Evolutionary conservation across 257 asterid genomes (phyloP).

Genomic region (Nicotiana noctiflora): DNA sequence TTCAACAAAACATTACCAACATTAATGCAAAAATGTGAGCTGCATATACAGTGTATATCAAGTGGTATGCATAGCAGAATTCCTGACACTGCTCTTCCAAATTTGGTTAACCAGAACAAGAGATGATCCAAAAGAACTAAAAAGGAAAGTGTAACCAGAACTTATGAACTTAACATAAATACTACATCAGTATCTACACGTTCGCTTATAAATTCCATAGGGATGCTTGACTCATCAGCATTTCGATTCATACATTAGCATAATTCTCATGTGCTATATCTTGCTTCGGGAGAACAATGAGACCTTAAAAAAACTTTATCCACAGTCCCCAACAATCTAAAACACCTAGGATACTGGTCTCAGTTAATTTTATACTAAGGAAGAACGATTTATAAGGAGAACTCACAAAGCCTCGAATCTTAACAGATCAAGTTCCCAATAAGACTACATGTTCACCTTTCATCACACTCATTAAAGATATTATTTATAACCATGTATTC

Average conservation of each 20-base stretch:
- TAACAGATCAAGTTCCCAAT: not conserved
- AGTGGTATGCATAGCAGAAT: not conserved
- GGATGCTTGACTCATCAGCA: not conserved
- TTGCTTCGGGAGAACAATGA: not conserved
- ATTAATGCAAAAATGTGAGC: not conserved
- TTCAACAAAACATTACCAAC: not conserved
- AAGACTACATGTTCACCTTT: not conserved
- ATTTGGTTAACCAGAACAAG: not conserved
- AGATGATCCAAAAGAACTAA: not conserved
- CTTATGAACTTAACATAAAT: not conserved
- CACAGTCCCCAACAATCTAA: not conserved
- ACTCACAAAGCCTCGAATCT: not conserved
- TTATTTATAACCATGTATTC: not conserved
- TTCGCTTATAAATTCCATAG: not conserved
- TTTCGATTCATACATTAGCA: not conserved
- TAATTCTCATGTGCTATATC: not conserved
- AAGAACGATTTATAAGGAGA: not conserved
- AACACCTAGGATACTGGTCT: not conserved
- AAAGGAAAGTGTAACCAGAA: not conserved
- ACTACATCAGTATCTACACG: not conserved
- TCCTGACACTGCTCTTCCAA: not conserved
- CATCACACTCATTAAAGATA: not conserved
- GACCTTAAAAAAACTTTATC: not conserved
- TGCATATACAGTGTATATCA: not conserved
- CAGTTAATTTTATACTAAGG: not conserved